phyloP scores from a whole-genome alignment of 2,329 filamentous ascomycete species.

The Zelopaecilomyces penicillatus region DNA sequence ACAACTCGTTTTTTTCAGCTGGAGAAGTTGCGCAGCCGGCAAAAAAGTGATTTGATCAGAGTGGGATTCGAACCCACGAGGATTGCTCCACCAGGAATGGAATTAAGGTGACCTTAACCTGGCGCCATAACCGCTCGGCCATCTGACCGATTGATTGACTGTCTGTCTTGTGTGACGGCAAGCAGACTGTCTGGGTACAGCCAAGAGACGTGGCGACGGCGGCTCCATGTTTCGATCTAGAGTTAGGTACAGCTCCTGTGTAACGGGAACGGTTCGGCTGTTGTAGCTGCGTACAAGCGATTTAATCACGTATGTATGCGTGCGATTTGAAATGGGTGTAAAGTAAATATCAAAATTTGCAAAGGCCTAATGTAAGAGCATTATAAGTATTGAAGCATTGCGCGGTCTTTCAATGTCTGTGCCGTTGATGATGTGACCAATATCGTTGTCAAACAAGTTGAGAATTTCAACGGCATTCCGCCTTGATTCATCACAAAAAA shows the following conservation, averaged over 20 bases:
- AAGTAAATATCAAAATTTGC: conserved; percentile 16
- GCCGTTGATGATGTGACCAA: conserved; percentile 28
- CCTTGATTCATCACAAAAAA: conserved; percentile 13
- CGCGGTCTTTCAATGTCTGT: conserved; percentile 29
- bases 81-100: no score
- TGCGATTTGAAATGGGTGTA: conserved; percentile 17
- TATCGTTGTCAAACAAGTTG: conserved; percentile 32
- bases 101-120: no score
- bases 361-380: conserved; percentile 11
- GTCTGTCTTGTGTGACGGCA: no score
- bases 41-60: no score
- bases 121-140: no score
- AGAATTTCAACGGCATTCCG: conserved; percentile 27
- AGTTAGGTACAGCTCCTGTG: conserved; percentile 19
- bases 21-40: no score
- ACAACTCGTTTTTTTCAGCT: no score
- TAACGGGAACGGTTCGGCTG: conserved; percentile 17
- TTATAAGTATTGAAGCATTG: conserved; percentile 24
- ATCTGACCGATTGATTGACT: no score
- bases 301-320: conserved; percentile 16
- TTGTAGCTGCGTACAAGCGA: conserved; percentile 6
- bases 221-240: conserved; percentile 19
- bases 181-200: background rate
- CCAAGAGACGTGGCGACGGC: conserved; percentile 24
- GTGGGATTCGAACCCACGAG: no score